Percentiles rank a stretch among this genome's conserved stretches.
Conservation (phyloP, 106 monocot species). For the Allium fistulosum region DNA sequence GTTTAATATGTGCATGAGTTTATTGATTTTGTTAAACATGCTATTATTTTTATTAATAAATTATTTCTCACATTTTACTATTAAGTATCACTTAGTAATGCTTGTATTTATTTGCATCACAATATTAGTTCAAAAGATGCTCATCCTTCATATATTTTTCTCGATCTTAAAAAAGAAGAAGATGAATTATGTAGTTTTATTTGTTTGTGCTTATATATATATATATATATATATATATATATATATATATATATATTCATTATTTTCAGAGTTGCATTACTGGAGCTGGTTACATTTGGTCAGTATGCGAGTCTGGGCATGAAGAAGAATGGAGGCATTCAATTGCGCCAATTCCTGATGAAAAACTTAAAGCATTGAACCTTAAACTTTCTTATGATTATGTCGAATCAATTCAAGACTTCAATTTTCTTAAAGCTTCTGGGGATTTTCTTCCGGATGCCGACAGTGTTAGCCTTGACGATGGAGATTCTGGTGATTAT, state of each 20-base stretch:
- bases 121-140: too few relatives aligned
- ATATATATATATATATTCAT: not conserved
- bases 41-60: too few relatives aligned
- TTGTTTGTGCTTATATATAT: too few relatives aligned
- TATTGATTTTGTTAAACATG: too few relatives aligned
- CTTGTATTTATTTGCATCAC: too few relatives aligned
- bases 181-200: too few relatives aligned
- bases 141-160: too few relatives aligned
- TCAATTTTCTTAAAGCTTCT: slow-evolving; percentile 26
- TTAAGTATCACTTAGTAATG: too few relatives aligned
- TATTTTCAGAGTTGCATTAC: slow-evolving; percentile 40
- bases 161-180: too few relatives aligned
- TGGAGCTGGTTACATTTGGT: slow-evolving; percentile 88
- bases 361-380: slow-evolving; percentile 47
- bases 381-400: slow-evolving; percentile 18
- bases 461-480: slow-evolving; percentile 47
- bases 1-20: too few relatives aligned
- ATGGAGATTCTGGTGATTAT: slow-evolving; percentile 36
- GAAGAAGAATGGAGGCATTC: slow-evolving; percentile 91
- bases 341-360: slow-evolving; percentile 69
- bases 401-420: slow-evolving; percentile 48
- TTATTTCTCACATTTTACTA: too few relatives aligned
- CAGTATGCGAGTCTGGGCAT: slow-evolving; percentile 43
- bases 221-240: too few relatives aligned
- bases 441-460: slow-evolving; percentile 57